Base-by-base conservation (phyloP, 2,329 filamentous ascomycete genomes). In the Colletotrichum falcatum region DNA sequence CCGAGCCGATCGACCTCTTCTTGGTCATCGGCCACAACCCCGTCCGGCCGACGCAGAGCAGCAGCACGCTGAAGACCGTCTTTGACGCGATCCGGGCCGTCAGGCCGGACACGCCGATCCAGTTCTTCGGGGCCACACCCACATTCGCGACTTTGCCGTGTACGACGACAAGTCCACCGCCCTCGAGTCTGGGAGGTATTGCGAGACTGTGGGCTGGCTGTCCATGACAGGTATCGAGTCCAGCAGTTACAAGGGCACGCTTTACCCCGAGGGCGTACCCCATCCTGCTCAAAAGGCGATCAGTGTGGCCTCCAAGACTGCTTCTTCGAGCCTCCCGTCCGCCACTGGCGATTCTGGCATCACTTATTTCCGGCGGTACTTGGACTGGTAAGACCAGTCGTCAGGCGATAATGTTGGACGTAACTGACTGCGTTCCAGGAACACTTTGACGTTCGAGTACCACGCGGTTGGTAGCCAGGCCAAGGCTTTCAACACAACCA, bases 201-300 rank as follows among this genome's bases (percentile, higher is more conserved):
- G 90, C 76, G 90, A 92, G 79, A 92, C 90, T 1, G 81, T 92
- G 0, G 90, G 90, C 30, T 92, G 89, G 87, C 77, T 91, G 28
- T 87, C 89, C n/a, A 86, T 92, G 80, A 86, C 84, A 60, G 90
- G 90, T 20, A 86, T 92, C 73, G 77, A 85, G 62, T 81, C 79
- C 0, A 78, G 77, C 42, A 84, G 83, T 62, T 83, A 76, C 73
- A 75, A 72, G 6, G 82, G 82, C 11, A 73, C 76, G 37, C 61
- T 74, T 18, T 80, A 81, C 20, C 81, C 82, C 7, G 74, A 71
- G 48, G 81, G 81, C 26, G 81, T 83, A 18, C 74, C 78, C 12
- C 79, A 82, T 44, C 81, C 82, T 4, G 77, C 76, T 5, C 83
- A 82, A 33, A 83, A 80, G 61, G 84, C 83, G 0, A 8, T 54